A percentile compares a stretch with the other conserved stretches of the same genome.
Conservation (phyloP, 495 filamentous ascomycete genomes). For the Podospora didyma region DNA sequence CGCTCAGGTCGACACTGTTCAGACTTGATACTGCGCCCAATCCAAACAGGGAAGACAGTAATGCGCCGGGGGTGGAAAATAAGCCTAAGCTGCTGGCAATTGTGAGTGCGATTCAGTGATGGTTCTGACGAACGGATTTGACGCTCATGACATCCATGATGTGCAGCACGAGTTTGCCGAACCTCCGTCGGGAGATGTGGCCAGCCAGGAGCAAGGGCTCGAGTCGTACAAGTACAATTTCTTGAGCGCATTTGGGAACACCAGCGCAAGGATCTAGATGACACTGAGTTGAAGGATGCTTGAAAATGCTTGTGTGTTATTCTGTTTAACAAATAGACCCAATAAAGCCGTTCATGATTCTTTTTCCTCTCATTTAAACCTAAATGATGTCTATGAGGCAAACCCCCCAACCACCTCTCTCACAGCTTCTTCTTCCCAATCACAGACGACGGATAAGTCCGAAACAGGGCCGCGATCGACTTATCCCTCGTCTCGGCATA, state of each 20-base stretch:
- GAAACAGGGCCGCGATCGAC: neutral
- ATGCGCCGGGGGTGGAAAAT: neutral
- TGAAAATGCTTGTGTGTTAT: too few species aligned
- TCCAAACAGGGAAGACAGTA: neutral
- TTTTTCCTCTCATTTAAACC: too few species aligned
- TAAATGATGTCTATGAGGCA: too few species aligned
- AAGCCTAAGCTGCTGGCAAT: neutral
- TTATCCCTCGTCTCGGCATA: constrained; percentile 4
- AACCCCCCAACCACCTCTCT: too few species aligned
- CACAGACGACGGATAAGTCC: neutral
- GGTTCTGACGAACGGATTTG: neutral
- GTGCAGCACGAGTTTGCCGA: neutral
- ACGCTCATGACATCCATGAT: neutral
- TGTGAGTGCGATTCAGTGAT: neutral
- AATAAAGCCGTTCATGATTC: too few species aligned
- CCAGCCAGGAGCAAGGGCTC: neutral
- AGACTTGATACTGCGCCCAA: neutral
- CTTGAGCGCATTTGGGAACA: neutral
- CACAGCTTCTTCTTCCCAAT: constrained; percentile 4
- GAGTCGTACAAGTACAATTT: neutral
- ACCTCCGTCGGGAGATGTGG: neutral
- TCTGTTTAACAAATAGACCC: too few species aligned
- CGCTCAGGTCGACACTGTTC: neutral
- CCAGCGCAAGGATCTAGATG: neutral
- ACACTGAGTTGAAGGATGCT: too few species aligned